Percentiles rank a stretch among this genome's conserved stretches.
Evolutionary conservation across 2,329 filamentous ascomycete species (phyloP).

Genomic region (Exophiala xenobiotica): DNA sequence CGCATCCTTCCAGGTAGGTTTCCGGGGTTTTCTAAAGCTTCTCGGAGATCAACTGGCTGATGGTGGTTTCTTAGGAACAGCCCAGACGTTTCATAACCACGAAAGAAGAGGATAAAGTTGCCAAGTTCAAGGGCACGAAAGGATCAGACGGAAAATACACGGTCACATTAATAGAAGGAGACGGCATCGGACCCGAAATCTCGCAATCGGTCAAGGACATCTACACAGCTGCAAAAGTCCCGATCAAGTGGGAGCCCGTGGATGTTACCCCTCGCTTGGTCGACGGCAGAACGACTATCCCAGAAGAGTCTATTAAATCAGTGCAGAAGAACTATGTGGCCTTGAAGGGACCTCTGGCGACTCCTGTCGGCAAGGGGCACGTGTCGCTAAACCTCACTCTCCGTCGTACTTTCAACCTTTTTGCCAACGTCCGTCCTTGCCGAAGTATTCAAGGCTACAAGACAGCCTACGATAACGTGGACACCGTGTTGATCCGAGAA

Average conservation of each 20-base stretch:
- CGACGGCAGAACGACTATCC: slow-evolving; percentile 94
- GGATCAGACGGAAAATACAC: slow-evolving; percentile 89
- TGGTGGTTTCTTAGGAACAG: slow-evolving; percentile 36
- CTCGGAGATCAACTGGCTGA: slow-evolving; percentile 5
- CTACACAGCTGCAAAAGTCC: slow-evolving; percentile 92
- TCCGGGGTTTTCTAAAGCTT: slow-evolving; percentile 17
- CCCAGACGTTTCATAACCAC: slow-evolving; percentile 60
- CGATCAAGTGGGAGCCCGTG: slow-evolving; percentile 94
- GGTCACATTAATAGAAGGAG: slow-evolving; percentile 96
- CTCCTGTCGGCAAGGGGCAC: slow-evolving; percentile 96
- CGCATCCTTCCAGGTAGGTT: slow-evolving; percentile 58
- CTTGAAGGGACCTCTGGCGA: slow-evolving; percentile 96
- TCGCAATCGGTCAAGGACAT: slow-evolving; percentile 98
- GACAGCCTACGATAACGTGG: slow-evolving; percentile 95
- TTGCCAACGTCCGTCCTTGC: slow-evolving; percentile 98
- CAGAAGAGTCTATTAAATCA: slow-evolving; percentile 86
- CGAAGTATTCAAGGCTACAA: slow-evolving; percentile 96
- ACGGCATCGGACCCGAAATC: slow-evolving; percentile 98
- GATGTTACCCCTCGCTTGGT: slow-evolving; percentile 92
- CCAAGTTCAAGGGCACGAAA: slow-evolving; percentile 90
- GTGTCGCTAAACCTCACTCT: slow-evolving; percentile 98
- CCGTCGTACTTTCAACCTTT: slow-evolving; percentile 98
- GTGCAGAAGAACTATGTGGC: slow-evolving; percentile 95
- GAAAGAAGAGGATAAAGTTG: slow-evolving; percentile 66
- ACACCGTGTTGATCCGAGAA: slow-evolving; percentile 97